Evolutionary conservation across 768 basidiomycete genomes (phyloP).

Genomic region (Epithele typhae): DNA sequence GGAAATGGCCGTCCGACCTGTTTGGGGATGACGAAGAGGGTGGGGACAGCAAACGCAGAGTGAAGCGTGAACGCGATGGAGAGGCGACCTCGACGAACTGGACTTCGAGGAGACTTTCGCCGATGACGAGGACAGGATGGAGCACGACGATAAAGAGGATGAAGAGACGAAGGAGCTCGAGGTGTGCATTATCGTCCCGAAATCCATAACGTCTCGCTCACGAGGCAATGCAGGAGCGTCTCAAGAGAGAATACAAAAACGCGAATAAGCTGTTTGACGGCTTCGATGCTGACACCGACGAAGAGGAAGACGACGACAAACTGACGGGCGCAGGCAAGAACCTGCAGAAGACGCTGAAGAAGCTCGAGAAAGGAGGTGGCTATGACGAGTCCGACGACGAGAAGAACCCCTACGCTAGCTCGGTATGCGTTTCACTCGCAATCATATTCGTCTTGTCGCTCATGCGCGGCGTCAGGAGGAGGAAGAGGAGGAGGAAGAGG

Average conservation of each 20-base stretch:
- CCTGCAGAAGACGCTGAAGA: conserved; percentile 83
- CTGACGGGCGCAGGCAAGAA: conserved; percentile 69
- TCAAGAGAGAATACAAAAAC: conserved; percentile 75
- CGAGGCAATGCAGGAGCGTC: conserved; percentile 70
- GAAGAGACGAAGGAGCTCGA: conserved; percentile 83
- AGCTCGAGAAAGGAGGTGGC: conserved; percentile 74
- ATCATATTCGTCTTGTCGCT: not conserved
- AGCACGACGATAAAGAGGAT: conserved; percentile 69
- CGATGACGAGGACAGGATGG: conserved; percentile 77
- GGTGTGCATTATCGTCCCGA: conserved; percentile 40
- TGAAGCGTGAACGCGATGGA: conserved; percentile 58
- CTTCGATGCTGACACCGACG: conserved; percentile 70
- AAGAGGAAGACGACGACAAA: conserved; percentile 58
- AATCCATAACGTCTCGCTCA: not conserved
- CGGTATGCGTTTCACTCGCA: conserved; percentile 39
- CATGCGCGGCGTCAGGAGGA: conserved; percentile 42
- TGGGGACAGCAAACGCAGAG: conserved; percentile 37
- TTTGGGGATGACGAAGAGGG: conserved; percentile 59
- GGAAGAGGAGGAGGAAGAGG: conserved; percentile 73
- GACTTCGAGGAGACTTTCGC: conserved; percentile 81
- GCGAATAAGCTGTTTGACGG: conserved; percentile 74
- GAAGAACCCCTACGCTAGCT: conserved; percentile 78
- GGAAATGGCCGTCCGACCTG: conserved; percentile 56
- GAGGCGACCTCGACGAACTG: conserved; percentile 80
- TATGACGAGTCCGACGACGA: conserved; percentile 80